Evolutionary conservation across 345 rosid genomes (phyloP).

Genomic region (Cardiospermum halicacabum): DNA sequence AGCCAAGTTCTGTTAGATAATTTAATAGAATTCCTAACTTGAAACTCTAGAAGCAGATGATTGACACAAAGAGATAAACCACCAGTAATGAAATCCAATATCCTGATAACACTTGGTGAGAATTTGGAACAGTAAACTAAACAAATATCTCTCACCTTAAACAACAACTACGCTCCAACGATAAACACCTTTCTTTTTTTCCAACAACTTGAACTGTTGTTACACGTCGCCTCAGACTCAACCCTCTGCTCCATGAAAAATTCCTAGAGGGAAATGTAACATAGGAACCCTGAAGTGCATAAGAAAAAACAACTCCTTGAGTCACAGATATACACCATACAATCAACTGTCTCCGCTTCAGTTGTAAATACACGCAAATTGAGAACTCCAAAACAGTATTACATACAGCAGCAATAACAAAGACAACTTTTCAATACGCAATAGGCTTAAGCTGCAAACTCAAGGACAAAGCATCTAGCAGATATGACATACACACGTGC

Average conservation of each 20-base stretch:
- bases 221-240: constrained; percentile 39
- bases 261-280: constrained; percentile 47
- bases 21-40: background rate
- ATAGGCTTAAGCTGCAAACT: constrained; percentile 3
- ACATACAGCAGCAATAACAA: background rate
- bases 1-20: background rate
- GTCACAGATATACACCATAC: background rate
- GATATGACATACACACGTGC: background rate
- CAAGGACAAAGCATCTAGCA: background rate
- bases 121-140: background rate
- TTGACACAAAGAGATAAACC: background rate
- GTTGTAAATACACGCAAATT: background rate
- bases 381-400: background rate
- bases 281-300: constrained; percentile 58
- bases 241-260: constrained; percentile 58
- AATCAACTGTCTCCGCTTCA: constrained; percentile 9
- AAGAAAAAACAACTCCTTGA: constrained; percentile 1
- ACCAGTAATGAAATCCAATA: background rate
- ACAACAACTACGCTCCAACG: constrained; percentile 32
- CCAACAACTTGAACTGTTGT: constrained; percentile 38
- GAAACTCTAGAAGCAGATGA: constrained; percentile 3
- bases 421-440: constrained; percentile 1
- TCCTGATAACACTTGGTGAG: constrained; percentile 1
- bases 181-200: constrained; percentile 38
- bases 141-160: constrained; percentile 43